A percentile compares a stretch with the other conserved stretches of the same genome.
These are phyloP conservation scores for Leucocoprinus birnbaumii DNA, from an alignment of 768 basidiomycete genomes.

Conservation along the genomic window DNA sequence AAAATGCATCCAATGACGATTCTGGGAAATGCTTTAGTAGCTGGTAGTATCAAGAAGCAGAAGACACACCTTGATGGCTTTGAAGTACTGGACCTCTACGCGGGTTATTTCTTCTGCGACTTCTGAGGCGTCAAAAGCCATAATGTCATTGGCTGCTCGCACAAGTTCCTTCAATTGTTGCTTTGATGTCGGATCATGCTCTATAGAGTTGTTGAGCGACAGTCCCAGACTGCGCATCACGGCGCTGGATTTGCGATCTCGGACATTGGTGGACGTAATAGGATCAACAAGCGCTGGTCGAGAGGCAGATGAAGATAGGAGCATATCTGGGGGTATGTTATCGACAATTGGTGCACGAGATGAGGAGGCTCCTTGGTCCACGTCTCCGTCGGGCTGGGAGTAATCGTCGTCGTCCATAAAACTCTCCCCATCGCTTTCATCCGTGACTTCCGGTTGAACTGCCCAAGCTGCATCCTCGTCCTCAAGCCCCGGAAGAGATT, in stretches of 20 bases:
- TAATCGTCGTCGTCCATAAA: conserved; percentile 51
- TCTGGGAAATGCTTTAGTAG: conserved; percentile 22
- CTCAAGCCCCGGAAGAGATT: conserved; percentile 56
- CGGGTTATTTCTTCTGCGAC: conserved; percentile 88
- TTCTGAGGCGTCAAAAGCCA: conserved; percentile 53
- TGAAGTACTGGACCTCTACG: conserved; percentile 64
- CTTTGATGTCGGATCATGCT: conserved; percentile 44
- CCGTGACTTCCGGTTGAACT: conserved; percentile 57
- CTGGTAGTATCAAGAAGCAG: conserved; percentile 10
- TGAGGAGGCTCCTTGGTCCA: conserved; percentile 6
- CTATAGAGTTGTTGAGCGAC: conserved; percentile 24
- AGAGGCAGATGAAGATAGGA: not conserved
- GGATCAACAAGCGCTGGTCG: not conserved
- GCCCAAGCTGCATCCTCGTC: conserved; percentile 78
- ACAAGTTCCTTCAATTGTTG: conserved; percentile 63
- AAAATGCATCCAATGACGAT: conserved; percentile 89
- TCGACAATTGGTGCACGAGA: not conserved
- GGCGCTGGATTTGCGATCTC: conserved; percentile 70
- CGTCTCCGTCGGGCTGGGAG: conserved; percentile 25
- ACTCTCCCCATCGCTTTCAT: conserved; percentile 65
- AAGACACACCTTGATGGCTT: conserved; percentile 67
- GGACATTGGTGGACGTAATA: conserved; percentile 3
- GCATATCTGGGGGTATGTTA: not conserved
- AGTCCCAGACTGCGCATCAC: conserved; percentile 44
- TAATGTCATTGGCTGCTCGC: conserved; percentile 55